These are phyloP conservation scores for Dactylorhiza incarnata DNA, from an alignment of 106 monocot species.

Conservation along the genomic window DNA sequence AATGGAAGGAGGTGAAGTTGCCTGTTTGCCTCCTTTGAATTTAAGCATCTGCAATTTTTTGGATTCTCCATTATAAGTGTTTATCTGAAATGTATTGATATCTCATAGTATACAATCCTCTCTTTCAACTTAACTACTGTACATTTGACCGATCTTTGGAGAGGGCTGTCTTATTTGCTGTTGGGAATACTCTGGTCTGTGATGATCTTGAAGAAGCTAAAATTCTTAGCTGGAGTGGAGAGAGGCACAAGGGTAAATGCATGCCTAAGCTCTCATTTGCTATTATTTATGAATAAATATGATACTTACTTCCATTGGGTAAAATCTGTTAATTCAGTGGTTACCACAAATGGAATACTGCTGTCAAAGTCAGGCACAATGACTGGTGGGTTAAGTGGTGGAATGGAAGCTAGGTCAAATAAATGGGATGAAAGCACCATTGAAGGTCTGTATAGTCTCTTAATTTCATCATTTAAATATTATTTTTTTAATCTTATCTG, in stretches of 20 bases:
- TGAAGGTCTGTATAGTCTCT: conserved; percentile 36
- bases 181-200: conserved; percentile 97
- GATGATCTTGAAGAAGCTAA: conserved; percentile 96
- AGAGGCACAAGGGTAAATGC: conserved; percentile 79
- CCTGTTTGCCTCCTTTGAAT: too few species aligned
- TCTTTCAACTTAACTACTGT: conserved; percentile 34
- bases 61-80: background rate
- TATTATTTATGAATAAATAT: background rate
- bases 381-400: conserved; percentile 96
- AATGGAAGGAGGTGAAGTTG: too few species aligned
- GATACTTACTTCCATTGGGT: conserved; percentile 5
- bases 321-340: conserved; percentile 44
- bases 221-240: conserved; percentile 87
- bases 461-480: background rate
- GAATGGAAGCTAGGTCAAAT: conserved; percentile 98
- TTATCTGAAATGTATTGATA: background rate
- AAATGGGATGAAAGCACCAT: conserved; percentile 92
- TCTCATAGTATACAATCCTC: background rate
- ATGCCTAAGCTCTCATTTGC: background rate
- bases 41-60: too few species aligned
- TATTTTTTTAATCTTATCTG: conserved; percentile 5
- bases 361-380: conserved; percentile 96
- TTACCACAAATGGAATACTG: conserved; percentile 92
- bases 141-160: conserved; percentile 92
- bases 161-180: conserved; percentile 93